Percentiles rank a stretch among this genome's conserved stretches.
Evolutionary conservation across 164 flowering plant species (phyloP).

Genomic region (Saururus chinensis): DNA sequence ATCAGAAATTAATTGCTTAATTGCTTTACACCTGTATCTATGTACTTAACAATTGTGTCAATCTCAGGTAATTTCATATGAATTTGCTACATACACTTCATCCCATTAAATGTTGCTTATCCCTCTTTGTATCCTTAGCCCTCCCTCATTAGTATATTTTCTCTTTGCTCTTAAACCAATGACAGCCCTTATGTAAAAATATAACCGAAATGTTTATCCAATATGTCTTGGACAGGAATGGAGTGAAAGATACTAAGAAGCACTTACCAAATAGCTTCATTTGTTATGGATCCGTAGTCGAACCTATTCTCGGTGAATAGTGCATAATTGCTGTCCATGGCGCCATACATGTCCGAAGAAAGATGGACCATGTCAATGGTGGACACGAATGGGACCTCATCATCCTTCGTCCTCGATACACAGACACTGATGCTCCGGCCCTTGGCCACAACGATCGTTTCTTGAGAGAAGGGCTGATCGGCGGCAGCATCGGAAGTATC

Average conservation of each 20-base stretch:
- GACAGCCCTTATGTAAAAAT: too few relatives aligned
- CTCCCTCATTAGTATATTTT: too few relatives aligned
- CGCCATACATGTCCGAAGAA: constrained; percentile 3
- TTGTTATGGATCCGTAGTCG: constrained; percentile 7
- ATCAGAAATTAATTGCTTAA: not conserved
- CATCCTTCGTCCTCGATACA: not conserved
- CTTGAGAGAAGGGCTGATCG: not conserved
- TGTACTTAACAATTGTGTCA: too few relatives aligned
- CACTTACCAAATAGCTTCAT: not conserved
- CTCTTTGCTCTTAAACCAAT: too few relatives aligned
- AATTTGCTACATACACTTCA: too few relatives aligned
- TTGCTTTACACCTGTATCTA: not conserved
- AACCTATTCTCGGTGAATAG: constrained; percentile 6
- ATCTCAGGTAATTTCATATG: too few relatives aligned
- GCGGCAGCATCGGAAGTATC: not conserved
- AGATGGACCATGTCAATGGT: constrained; percentile 6
- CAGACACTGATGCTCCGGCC: constrained; percentile 5
- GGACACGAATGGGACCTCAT: constrained; percentile 13
- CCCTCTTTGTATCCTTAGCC: too few relatives aligned
- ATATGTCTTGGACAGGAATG: not conserved
- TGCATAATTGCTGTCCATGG: constrained; percentile 7
- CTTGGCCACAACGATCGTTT: constrained; percentile 5
- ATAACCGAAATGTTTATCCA: too few relatives aligned
- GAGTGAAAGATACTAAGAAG: too few relatives aligned
- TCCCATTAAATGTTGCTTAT: too few relatives aligned